Base-by-base conservation (phyloP, 495 filamentous ascomycete species). In the Ascobolus immersus region DNA sequence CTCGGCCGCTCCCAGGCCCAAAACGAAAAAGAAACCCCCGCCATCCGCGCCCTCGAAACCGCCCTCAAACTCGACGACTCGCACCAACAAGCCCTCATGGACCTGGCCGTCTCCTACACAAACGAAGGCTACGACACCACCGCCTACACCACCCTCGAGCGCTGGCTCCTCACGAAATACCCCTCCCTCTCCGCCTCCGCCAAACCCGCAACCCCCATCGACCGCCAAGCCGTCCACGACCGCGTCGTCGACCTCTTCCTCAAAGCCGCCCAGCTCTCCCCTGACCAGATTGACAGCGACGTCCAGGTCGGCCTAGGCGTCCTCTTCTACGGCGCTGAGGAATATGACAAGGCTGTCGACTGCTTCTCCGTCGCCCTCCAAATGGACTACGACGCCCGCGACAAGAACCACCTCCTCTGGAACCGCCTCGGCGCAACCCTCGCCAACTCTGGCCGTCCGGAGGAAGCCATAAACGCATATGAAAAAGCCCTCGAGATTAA, bases 61-160 rank as follows among this genome's bases (percentile, higher is more conserved):
- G 80, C 84, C 10, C 57, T 92, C 32, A 84, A 78, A 52, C 56
- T 84, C 6, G 80, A 93, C 44, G 69, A 78, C 2, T 67, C 69
- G 43, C 92, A 91, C 45, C 63, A 91, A 5, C 62, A 75, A 25
- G 84, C 86, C 2, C 60, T 94, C 20, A 93, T 99, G 81, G 80
- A 77, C 3, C 62, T 99, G 8, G 79, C 84, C 25, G 86, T 99
- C 26, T 82, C 74, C n/a, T 99, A 94, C 54, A 94, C 89, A 21
- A 99, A 99, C 56, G 86, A 99, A 54, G 86, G 84, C 39, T 94
- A 94, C 58, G 86, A 94, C 50, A 77, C 71, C 40, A 84, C 79
- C 14, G 89, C 86, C 38, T 99, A 94, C 60, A 76, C 84, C 18
- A 92, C 82, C 12, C 65, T 99, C 11, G 89, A 99, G 57, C 77